Conservation (phyloP, 2,329 filamentous ascomycete species). For the Colletotrichum sp. region DNA sequence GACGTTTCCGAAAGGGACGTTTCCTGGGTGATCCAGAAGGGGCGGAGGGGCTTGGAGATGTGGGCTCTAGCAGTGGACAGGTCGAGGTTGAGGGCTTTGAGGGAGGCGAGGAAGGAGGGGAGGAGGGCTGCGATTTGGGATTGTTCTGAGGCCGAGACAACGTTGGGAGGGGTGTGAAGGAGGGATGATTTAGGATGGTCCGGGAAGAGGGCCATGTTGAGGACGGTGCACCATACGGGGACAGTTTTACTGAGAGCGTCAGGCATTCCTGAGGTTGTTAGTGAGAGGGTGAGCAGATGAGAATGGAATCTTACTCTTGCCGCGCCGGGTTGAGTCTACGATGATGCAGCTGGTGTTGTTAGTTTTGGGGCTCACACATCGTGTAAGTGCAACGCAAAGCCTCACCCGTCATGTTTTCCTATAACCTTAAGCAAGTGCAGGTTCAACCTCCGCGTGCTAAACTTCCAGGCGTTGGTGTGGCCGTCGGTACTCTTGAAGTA, state of each 20-base stretch:
- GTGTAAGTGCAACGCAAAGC: background rate
- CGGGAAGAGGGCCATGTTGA: constrained; percentile 82
- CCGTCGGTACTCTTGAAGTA: constrained; percentile 99
- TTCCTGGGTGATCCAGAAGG: constrained; percentile 81
- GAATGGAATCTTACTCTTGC: constrained; percentile 68
- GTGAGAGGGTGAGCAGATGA: background rate
- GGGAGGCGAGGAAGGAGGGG: constrained; percentile 56
- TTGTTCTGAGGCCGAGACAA: constrained; percentile 77
- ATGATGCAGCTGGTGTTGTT: constrained; percentile 69
- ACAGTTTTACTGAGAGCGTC: constrained; percentile 94
- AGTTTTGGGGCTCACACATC: background rate
- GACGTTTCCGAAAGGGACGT: constrained; percentile 49
- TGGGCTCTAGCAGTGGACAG: constrained; percentile 56
- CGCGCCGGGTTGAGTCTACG: constrained; percentile 90
- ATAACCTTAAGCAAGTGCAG: constrained; percentile 77
- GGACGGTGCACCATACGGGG: constrained; percentile 89
- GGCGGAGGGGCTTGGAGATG: constrained; percentile 74
- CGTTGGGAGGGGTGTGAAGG: constrained; percentile 74
- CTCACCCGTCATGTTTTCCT: constrained; percentile 69
- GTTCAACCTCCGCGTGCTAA: constrained; percentile 85
- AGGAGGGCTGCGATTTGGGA: constrained; percentile 74
- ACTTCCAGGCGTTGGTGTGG: constrained; percentile 88
- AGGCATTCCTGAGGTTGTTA: constrained; percentile 70
- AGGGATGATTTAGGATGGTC: constrained; percentile 36
- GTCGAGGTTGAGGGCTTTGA: constrained; percentile 64